Base-by-base conservation (phyloP, 2,329 filamentous ascomycete species). In the Pseudogymnoascus sp. region DNA sequence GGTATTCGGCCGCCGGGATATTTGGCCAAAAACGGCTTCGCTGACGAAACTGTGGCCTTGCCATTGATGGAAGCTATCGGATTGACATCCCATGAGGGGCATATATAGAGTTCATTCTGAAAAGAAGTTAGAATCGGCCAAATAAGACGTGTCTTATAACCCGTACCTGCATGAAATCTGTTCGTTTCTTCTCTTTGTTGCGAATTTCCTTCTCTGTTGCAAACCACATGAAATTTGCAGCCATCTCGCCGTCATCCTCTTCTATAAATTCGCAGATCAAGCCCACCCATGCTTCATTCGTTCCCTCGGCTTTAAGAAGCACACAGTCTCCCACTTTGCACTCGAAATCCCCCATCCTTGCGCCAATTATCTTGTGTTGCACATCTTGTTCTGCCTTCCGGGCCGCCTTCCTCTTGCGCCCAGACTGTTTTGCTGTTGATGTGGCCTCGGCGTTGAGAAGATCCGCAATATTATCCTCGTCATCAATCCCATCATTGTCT, bases 161-260 rank as follows among this genome's bases (percentile, higher is more conserved):
- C 7, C 47, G 28, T 76, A 89, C 85, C 70, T 83, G 83, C 59
- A 95, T 73, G 62, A 84, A 90, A 74, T 99, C 94, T 11, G 78
- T 81, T 69, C 91, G 81, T 76, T 94, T 96, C 75, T 90, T 93
- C 62, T 85, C 82, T 71, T 87, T 88, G 68, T 90, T 94, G 28
- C 87, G 84, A 63, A 97, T 90, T 75, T 97, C 93, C 69, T 88
- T 89, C 68, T 96, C 89, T 0, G 90, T 91, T 0, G 90, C 91
- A 71, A 99, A 97, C 94, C 94, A 99, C 81, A 97, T 87, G 70
- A 99, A 94, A 64, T 88, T 89, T 61, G 89, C 93, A 25, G 87
- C 85, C 78, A 91, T 97, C 43, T 88, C 83, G 3, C 85, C 86
- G 18, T 89, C 82, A 50, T 88, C 86, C 33, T 86, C 83, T 50